These are phyloP conservation scores for Russula virescens DNA, from an alignment of 768 basidiomycete species.

Conservation along the genomic window DNA sequence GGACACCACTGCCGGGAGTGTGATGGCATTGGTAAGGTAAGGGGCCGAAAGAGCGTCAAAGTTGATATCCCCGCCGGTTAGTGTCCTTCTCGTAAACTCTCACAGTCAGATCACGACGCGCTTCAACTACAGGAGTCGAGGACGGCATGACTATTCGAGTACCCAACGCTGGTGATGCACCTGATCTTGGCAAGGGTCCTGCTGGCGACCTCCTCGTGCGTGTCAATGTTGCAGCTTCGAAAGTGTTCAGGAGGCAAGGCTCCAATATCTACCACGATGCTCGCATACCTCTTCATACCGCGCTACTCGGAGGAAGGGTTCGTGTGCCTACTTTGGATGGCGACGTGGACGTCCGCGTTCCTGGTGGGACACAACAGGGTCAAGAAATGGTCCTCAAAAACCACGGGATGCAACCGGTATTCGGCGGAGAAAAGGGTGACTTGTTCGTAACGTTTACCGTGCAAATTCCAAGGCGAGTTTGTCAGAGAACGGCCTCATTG, in stretches of 20 bases:
- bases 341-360: constrained; percentile 90
- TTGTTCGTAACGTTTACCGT: constrained; percentile 85
- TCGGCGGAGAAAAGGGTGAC: constrained; percentile 64
- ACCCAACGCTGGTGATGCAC: constrained; percentile 75
- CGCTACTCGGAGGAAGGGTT: constrained; percentile 88
- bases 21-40: constrained; percentile 83
- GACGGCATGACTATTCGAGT: constrained; percentile 90
- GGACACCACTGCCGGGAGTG: constrained; percentile 75
- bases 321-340: constrained; percentile 93
- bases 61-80: constrained; percentile 83
- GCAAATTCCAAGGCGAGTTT: constrained; percentile 79
- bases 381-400: constrained; percentile 94
- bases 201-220: constrained; percentile 85
- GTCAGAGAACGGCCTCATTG: constrained; percentile 7
- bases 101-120: constrained; percentile 3
- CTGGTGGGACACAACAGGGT: constrained; percentile 90
- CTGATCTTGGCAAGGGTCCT: constrained; percentile 69
- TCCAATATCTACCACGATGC: constrained; percentile 86
- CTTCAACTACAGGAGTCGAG: constrained; percentile 63
- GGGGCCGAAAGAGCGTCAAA: constrained; percentile 66
- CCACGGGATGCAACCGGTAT: constrained; percentile 68
- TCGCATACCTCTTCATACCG: constrained; percentile 84
- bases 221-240: constrained; percentile 76
- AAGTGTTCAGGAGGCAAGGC: constrained; percentile 86
- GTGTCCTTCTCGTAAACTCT: constrained; percentile 29